Conservation (phyloP, 805 yeast species). For the Starmerella stigmatis region DNA sequence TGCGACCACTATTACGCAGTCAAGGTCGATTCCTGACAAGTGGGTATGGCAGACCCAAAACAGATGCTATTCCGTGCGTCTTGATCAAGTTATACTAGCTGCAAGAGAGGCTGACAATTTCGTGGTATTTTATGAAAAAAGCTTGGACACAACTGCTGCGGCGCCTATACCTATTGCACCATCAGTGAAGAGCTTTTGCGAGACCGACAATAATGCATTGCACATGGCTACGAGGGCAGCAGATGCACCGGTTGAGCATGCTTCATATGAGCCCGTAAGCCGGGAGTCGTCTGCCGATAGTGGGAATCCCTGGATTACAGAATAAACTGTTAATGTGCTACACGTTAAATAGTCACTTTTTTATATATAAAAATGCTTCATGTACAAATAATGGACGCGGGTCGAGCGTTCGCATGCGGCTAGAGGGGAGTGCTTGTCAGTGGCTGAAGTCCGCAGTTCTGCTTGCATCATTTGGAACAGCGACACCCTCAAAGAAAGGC, state of each 20-base stretch:
- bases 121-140: constrained; percentile 10
- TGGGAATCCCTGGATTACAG: background rate
- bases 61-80: background rate
- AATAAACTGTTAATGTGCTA: no score
- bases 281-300: background rate
- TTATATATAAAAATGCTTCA: no score
- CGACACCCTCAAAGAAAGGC: constrained; percentile 44
- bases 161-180: background rate
- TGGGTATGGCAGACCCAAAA: constrained; percentile 1
- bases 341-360: no score
- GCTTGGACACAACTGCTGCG: background rate
- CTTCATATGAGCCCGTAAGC: background rate
- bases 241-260: background rate
- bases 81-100: constrained; percentile 4
- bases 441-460: background rate
- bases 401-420: no score
- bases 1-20: background rate
- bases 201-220: background rate
- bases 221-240: background rate
- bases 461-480: background rate
- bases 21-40: background rate
- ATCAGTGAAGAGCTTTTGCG: constrained; percentile 7
- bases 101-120: constrained; percentile 3
- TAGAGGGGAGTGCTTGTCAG: no score
- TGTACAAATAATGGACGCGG: no score